Base-by-base conservation (phyloP, 1,284 basidiomycete species). In the Ceratobasidium sp. region DNA sequence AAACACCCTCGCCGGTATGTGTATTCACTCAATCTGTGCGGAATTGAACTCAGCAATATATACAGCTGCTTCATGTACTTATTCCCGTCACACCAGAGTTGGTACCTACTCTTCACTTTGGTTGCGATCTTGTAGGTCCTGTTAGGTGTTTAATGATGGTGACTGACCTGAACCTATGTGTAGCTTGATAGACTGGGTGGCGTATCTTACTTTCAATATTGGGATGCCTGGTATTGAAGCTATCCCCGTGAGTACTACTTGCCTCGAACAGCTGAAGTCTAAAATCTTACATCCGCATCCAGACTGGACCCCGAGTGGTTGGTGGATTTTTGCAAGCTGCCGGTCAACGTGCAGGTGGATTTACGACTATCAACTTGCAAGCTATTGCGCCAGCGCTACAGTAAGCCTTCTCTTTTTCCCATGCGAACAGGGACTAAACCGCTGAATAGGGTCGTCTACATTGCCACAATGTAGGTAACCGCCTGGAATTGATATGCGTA, bases 1-100 rank as follows among this genome's bases (percentile, higher is more conserved):
- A 96, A 99, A 83, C 97, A 99, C 83, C 97, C 97, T n/a, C 90
- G 97, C 33, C 90, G n/a, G n/a, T n/a, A n/a, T n/a, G n/a, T n/a
- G n/a, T n/a, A n/a, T n/a, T n/a, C n/a, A n/a, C n/a, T n/a, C n/a
- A n/a, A n/a, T n/a, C n/a, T n/a, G n/a, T n/a, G n/a, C n/a, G n/a
- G n/a, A n/a, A n/a, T n/a, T n/a, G n/a, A n/a, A n/a, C n/a, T n/a
- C n/a, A n/a, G n/a, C n/a, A n/a, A n/a, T n/a, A n/a, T n/a, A n/a
- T n/a, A n/a, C n/a, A n/a, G 97, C 80, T 96, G 97, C 86, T 99
- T 96, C 83, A 91, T 97, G 57, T 97, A 98, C 84, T 90, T 99
- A 7, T 99, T 99, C 82, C 97, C 97, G 0, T 93, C 95, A 0
- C 94, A 96, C 80, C 96, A 99, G 83, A 99, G 97, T 1, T 97